A percentile compares a stretch with the other conserved stretches of the same genome.
These are phyloP conservation scores for Cystobasidium sp. DNA, from an alignment of 1,284 basidiomycete genomes.

Conservation along the genomic window DNA sequence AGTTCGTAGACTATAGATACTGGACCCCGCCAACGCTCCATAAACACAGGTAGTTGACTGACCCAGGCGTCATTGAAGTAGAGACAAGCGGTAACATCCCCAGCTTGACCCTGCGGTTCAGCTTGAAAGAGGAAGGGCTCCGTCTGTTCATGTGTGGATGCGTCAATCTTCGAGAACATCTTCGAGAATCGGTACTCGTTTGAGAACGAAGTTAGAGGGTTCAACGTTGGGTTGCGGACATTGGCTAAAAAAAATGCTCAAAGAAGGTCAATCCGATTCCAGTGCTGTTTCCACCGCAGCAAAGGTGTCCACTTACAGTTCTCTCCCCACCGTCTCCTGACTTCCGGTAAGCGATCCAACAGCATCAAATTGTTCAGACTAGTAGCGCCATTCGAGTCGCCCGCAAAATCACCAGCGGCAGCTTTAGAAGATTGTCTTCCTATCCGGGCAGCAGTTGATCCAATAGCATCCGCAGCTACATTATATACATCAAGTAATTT, in stretches of 20 bases:
- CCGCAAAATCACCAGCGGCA: slow-evolving; percentile 15
- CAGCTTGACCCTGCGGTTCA: slow-evolving; percentile 3
- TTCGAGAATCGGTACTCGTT: slow-evolving; percentile 53
- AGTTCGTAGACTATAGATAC: slow-evolving; percentile 53
- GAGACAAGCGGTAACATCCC: slow-evolving; percentile 53
- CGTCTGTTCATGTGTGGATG: slow-evolving; percentile 50
- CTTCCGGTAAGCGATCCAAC: slow-evolving; percentile 19
- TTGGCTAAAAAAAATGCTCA: not conserved
- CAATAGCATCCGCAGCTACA: slow-evolving; percentile 12
- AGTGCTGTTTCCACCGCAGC: not conserved
- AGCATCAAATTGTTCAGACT: slow-evolving; percentile 4
- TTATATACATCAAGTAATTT: slow-evolving; percentile 16
- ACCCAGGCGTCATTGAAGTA: slow-evolving; percentile 55
- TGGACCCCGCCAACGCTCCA: slow-evolving; percentile 53
- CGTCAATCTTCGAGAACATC: slow-evolving; percentile 52
- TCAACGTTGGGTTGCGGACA: not conserved
- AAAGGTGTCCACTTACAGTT: not conserved
- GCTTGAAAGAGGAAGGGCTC: slow-evolving; percentile 51
- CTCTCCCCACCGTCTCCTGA: slow-evolving; percentile 6
- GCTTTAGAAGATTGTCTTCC: not conserved
- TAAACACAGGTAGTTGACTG: slow-evolving; percentile 49
- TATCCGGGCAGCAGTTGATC: not conserved
- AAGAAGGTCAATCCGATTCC: too few relatives aligned
- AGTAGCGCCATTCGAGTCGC: not conserved
- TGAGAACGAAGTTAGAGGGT: slow-evolving; percentile 50